phyloP scores from a whole-genome alignment of 257 asterid genomes.

The Salvia rosmarinus region DNA sequence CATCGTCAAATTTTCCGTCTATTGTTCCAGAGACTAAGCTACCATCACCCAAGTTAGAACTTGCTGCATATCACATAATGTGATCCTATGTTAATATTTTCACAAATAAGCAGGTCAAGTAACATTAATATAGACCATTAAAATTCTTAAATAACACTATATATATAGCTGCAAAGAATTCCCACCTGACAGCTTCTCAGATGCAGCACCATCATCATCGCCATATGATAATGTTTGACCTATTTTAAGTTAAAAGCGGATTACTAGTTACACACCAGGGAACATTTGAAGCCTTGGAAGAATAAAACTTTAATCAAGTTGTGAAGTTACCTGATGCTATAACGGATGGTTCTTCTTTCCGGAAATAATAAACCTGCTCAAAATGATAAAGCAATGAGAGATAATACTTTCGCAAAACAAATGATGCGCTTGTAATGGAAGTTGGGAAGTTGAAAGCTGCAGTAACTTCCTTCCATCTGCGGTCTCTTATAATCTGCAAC shows the following conservation, averaged over 20 bases:
- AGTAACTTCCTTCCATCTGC: constrained; percentile 88
- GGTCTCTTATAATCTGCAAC: constrained; percentile 75
- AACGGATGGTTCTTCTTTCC: constrained; percentile 63
- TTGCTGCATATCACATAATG: constrained; percentile 48
- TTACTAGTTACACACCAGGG: constrained; percentile 21
- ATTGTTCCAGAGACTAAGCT: constrained; percentile 71
- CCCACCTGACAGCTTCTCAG: constrained; percentile 60
- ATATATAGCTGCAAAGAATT: constrained; percentile 22
- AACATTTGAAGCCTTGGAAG: constrained; percentile 10
- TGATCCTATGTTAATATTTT: constrained; percentile 23
- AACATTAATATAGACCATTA: not conserved
- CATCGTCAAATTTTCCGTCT: constrained; percentile 86
- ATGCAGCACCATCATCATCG: constrained; percentile 47
- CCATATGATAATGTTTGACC: constrained; percentile 50
- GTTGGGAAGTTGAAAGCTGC: constrained; percentile 82
- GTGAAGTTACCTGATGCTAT: constrained; percentile 49
- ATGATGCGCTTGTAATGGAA: constrained; percentile 80
- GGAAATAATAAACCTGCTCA: constrained; percentile 90
- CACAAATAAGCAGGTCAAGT: constrained; percentile 7
- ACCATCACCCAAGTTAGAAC: constrained; percentile 55
- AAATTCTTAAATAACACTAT: not conserved
- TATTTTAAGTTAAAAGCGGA: constrained; percentile 30
- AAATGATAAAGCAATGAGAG: constrained; percentile 86
- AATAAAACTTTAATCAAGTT: constrained; percentile 18
- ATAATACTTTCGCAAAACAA: constrained; percentile 78